Evolutionary conservation across 2,329 filamentous ascomycete genomes (phyloP).

Genomic region (Parastagonospora nodorum): DNA sequence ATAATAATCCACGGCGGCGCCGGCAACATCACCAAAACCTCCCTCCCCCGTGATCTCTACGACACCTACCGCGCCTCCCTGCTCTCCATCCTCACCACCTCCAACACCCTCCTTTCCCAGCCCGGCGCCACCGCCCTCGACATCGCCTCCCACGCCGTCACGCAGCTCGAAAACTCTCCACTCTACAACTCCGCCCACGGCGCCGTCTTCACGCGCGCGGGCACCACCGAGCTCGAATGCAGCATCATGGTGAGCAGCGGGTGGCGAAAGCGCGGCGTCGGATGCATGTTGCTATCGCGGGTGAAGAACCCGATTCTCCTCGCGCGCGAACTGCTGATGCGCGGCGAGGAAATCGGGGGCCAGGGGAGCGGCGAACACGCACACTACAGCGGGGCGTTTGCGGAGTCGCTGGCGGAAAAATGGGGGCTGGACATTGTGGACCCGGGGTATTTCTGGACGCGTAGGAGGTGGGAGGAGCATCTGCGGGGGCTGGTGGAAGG

Average conservation of each 20-base stretch:
- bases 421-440: slow-evolving; percentile 76
- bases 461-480: slow-evolving; percentile 80
- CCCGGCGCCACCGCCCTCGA: slow-evolving; percentile 67
- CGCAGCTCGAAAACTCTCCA: slow-evolving; percentile 75
- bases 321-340: slow-evolving; percentile 71
- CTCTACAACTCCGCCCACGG: slow-evolving; percentile 86
- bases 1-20: slow-evolving; percentile 57
- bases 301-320: slow-evolving; percentile 82
- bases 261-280: slow-evolving; percentile 75
- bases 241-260: slow-evolving; percentile 82
- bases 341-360: slow-evolving; percentile 66
- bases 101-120: slow-evolving; percentile 32
- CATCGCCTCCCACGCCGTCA: slow-evolving; percentile 75
- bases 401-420: slow-evolving; percentile 68
- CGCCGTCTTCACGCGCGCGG: slow-evolving; percentile 83
- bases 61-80: slow-evolving; percentile 47
- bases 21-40: slow-evolving; percentile 52
- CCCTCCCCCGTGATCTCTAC: slow-evolving; percentile 45
- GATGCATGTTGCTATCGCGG: slow-evolving; percentile 71
- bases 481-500: slow-evolving; percentile 58
- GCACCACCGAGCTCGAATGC: slow-evolving; percentile 83
- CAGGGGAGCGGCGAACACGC: slow-evolving; percentile 70
- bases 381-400: slow-evolving; percentile 69
- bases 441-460: slow-evolving; percentile 77
- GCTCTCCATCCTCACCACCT: slow-evolving; percentile 37